Conservation (phyloP, 176 grass and related monocot species). For the Bothriochloa decipiens region DNA sequence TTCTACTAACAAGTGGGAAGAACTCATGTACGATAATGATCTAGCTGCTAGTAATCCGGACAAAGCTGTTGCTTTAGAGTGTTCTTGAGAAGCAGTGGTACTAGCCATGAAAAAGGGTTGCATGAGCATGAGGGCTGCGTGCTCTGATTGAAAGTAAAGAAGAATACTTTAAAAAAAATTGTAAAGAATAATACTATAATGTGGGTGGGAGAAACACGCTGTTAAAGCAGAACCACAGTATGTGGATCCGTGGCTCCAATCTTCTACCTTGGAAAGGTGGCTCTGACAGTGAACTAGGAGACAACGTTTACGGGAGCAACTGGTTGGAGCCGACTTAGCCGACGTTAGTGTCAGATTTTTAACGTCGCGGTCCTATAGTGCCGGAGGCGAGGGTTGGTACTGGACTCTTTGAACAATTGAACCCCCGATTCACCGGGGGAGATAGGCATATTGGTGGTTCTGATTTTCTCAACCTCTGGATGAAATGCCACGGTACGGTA, state of each 20-base stretch:
- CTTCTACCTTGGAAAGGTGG: background rate
- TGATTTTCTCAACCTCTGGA: slow-evolving; percentile 5
- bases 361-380: background rate
- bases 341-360: background rate
- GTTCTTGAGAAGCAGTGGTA: background rate
- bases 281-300: background rate
- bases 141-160: background rate
- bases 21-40: background rate
- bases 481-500: background rate
- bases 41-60: background rate
- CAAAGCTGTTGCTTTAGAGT: background rate
- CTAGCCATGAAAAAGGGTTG: background rate
- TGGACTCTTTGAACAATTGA: background rate
- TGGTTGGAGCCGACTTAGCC: slow-evolving; percentile 15
- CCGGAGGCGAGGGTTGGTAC: slow-evolving; percentile 17
- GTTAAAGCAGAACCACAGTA: slow-evolving; percentile 21
- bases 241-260: slow-evolving; percentile 16
- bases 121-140: background rate
- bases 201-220: background rate
- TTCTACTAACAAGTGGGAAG: background rate
- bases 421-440: slow-evolving; percentile 1
- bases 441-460: background rate
- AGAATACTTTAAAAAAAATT: too few species aligned
- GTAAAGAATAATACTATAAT: background rate
- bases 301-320: slow-evolving; percentile 29